Percentiles rank a stretch among this genome's conserved stretches.
Evolutionary conservation across 129 eudicot genomes (phyloP).

Genomic region (Helianthus tuberosus): DNA sequence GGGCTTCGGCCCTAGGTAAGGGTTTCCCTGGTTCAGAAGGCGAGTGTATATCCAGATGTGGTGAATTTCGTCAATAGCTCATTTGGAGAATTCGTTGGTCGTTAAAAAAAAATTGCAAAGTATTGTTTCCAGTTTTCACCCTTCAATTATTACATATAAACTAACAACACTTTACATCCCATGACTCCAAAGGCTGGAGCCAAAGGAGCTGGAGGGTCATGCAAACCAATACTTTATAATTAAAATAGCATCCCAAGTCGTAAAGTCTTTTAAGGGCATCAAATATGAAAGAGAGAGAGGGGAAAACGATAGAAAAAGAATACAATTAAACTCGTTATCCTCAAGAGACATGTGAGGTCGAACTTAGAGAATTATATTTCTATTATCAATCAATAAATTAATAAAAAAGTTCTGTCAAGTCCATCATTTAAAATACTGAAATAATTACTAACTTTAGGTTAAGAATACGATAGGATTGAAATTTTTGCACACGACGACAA

Average conservation of each 20-base stretch:
- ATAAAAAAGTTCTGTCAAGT: not conserved
- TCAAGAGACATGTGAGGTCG: conserved; percentile 4
- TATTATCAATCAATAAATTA: not conserved
- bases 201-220: not conserved
- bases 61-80: no score
- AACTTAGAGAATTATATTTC: not conserved
- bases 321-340: not conserved
- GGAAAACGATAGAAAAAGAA: not conserved
- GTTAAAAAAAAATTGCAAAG: no score
- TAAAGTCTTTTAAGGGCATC: not conserved
- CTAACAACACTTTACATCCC: not conserved
- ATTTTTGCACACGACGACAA: not conserved
- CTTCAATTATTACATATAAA: not conserved
- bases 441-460: not conserved
- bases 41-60: no score
- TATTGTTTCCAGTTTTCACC: not conserved
- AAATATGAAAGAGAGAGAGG: not conserved
- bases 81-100: no score
- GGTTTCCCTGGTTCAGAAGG: no score
- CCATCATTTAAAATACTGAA: not conserved
- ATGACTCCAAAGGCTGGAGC: not conserved
- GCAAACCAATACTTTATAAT: not conserved
- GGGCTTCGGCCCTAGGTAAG: no score
- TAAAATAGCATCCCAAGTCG: not conserved
- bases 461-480: not conserved